These are phyloP conservation scores for Fraxinus angustifolia DNA, from an alignment of 305 asterid species.

Conservation along the genomic window DNA sequence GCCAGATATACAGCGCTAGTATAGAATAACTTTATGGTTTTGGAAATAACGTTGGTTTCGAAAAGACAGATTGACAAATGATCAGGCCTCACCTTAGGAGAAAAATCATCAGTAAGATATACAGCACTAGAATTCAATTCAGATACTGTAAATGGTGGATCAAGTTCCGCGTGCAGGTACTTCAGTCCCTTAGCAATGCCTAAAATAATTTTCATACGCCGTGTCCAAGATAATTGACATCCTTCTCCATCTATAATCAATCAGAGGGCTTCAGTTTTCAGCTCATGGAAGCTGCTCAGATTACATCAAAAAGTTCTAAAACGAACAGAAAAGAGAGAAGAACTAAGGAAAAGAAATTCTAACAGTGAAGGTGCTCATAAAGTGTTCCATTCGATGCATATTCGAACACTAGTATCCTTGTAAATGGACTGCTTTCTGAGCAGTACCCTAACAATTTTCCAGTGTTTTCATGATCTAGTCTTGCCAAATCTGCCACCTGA, in stretches of 20 bases:
- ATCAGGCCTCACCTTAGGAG: slow-evolving; percentile 66
- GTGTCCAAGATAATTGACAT: slow-evolving; percentile 87
- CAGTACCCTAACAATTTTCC: slow-evolving; percentile 89
- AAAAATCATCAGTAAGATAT: slow-evolving; percentile 91
- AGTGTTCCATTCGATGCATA: slow-evolving; percentile 95
- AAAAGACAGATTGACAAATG: background rate
- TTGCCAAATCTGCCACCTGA: slow-evolving; percentile 89
- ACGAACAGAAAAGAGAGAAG: background rate
- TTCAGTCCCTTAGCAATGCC: slow-evolving; percentile 85
- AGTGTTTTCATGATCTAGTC: slow-evolving; percentile 62
- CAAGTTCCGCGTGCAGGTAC: slow-evolving; percentile 77
- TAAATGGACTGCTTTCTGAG: slow-evolving; percentile 71
- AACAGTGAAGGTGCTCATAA: slow-evolving; percentile 89
- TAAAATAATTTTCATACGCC: slow-evolving; percentile 80
- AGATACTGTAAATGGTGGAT: slow-evolving; percentile 85
- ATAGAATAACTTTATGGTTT: background rate
- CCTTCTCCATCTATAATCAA: slow-evolving; percentile 75
- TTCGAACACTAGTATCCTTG: slow-evolving; percentile 90
- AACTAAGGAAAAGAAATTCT: slow-evolving; percentile 14
- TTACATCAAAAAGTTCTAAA: background rate
- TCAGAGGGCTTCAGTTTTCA: background rate
- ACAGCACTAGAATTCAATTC: slow-evolving; percentile 75
- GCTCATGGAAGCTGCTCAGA: slow-evolving; percentile 10
- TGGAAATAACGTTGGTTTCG: background rate
- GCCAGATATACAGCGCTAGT: background rate